phyloP scores from a whole-genome alignment of 177 flowering plant genomes.

The Tripterygium wilfordii region DNA sequence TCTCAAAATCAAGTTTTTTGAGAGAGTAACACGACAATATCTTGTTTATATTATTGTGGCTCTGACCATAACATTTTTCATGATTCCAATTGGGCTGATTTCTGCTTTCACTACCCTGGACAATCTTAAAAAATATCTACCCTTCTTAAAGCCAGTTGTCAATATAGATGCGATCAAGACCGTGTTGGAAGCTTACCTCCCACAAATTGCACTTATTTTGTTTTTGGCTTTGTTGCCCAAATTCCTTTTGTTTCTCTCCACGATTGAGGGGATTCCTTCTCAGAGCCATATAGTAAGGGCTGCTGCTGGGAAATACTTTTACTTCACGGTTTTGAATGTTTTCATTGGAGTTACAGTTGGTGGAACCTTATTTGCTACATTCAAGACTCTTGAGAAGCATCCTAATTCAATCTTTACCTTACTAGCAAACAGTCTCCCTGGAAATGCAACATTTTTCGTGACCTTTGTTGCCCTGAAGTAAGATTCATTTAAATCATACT shows the following conservation, averaged over 20 bases:
- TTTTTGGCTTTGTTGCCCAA: constrained; percentile 81
- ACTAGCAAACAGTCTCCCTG: constrained; percentile 65
- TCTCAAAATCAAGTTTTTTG: constrained; percentile 50
- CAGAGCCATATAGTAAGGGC: constrained; percentile 73
- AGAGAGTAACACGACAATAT: constrained; percentile 54
- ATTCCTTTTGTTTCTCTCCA: constrained; percentile 71
- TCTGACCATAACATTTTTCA: constrained; percentile 67
- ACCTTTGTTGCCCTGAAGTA: constrained; percentile 93
- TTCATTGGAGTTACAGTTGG: constrained; percentile 88
- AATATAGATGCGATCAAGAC: constrained; percentile 40
- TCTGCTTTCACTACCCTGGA: constrained; percentile 85
- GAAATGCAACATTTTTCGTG: constrained; percentile 84
- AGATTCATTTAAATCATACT: constrained; percentile 17
- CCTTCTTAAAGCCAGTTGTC: constrained; percentile 71
- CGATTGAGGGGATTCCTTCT: constrained; percentile 81
- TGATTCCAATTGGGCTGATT: constrained; percentile 73
- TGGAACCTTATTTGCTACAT: constrained; percentile 53
- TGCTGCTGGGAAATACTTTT: constrained; percentile 91
- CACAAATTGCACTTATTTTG: constrained; percentile 80
- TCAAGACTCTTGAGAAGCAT: constrained; percentile 50
- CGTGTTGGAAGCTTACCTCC: constrained; percentile 80
- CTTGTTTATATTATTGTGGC: constrained; percentile 61
- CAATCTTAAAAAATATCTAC: constrained; percentile 62
- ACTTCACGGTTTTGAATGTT: constrained; percentile 77
- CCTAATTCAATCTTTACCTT: constrained; percentile 26